Conservation (phyloP, 2,329 filamentous ascomycete species). For the Parasarocladium wereldwijsianum region DNA sequence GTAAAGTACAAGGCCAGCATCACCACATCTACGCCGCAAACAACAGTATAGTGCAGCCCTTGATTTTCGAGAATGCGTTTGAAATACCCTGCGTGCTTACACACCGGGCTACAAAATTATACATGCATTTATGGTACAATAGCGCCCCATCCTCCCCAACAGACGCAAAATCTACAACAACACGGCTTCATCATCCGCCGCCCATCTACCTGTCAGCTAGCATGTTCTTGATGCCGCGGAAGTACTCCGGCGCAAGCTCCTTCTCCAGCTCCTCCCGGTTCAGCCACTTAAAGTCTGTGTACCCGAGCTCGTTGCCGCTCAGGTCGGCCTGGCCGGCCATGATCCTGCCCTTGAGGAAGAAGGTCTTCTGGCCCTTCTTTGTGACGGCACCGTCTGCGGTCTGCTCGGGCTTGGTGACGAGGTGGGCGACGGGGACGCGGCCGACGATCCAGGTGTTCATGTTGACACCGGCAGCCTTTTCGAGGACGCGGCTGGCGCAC, state of each 20-base stretch:
- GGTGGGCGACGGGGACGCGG: slow-evolving; percentile 74
- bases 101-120: slow-evolving; percentile 7
- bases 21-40: too few species aligned
- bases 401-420: slow-evolving; percentile 36
- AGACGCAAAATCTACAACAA: neutral
- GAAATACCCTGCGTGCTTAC: too few species aligned
- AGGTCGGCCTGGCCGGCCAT: slow-evolving; percentile 92
- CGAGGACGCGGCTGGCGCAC: slow-evolving; percentile 69
- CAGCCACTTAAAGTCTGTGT: slow-evolving; percentile 83
- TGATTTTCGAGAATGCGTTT: too few species aligned
- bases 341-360: slow-evolving; percentile 93
- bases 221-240: slow-evolving; percentile 65
- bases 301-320: slow-evolving; percentile 51
- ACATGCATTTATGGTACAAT: neutral
- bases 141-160: neutral
- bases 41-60: too few species aligned
- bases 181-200: slow-evolving; percentile 1
- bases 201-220: slow-evolving; percentile 53
- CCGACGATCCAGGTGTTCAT: slow-evolving; percentile 99
- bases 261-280: slow-evolving; percentile 73
- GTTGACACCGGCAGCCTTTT: slow-evolving; percentile 68
- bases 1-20: too few species aligned
- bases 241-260: slow-evolving; percentile 55
- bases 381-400: slow-evolving; percentile 25
- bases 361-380: slow-evolving; percentile 61